Evolutionary conservation across 2,329 filamentous ascomycete genomes (phyloP), one percentile per base, ranked within the genome.

Genomic region (Dendrostoma leiphaemia): DNA sequence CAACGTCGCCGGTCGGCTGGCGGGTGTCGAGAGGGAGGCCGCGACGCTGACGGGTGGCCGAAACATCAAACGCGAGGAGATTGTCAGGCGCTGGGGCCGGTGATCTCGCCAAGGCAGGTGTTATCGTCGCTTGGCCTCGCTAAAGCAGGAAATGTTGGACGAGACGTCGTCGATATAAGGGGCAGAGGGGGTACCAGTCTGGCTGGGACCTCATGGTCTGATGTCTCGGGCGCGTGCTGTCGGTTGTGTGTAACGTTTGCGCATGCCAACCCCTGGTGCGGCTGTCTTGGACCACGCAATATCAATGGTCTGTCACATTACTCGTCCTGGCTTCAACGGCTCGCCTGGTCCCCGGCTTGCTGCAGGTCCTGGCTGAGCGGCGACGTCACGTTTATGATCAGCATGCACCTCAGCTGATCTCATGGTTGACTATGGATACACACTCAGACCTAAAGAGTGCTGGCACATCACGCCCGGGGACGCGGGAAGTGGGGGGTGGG

Each of bases 41-140:
- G 46, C 47, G 8, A 69, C 69, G 41, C 68, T 66, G 31, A 62
- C 71, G 5, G 61, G 65, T 24, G 69, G 62, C 1, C 73, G 66
- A 59, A 81, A 77, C 56, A 66, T 71, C n/a, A 77, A 74, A 62
- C 74, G 71, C 55, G 77, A 80, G 6, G 74, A 80, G 43, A 67
- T 85, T 23, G 59, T 79, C 21, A 63, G 67, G n/a, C 65, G 74
- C 7, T 80, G 76, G 76, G 65, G 63, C 1, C 48, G 47, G 7
- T 58, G 32, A 58, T 32, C 13, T 23, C 29, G 6, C n/a, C 28
- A 19, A 28, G 13, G 9, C n/a, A 19, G 26, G 15, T 19, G 4
- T 31, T 17, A 8, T 28, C 13, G 38, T 41, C 38, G 10, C 4
- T 26, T 15, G 19, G 12, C 6, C 12, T 41, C 19, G 21, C n/a